These are phyloP conservation scores for Pseudozyma hubeiensis DNA, from an alignment of 1,284 basidiomycete species.

Conservation along the genomic window DNA sequence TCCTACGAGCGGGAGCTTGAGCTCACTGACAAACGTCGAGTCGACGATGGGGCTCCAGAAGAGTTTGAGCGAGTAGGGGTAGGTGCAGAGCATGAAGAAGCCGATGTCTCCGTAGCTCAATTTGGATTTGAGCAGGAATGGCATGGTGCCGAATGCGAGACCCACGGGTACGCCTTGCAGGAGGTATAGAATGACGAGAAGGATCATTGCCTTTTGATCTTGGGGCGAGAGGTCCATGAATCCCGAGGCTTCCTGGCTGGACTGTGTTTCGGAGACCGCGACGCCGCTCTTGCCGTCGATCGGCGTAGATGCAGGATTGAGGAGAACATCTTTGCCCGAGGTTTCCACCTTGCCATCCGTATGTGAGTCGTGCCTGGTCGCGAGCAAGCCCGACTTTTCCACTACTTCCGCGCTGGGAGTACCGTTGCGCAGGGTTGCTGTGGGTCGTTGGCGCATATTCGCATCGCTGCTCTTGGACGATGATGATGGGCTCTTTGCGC, in stretches of 20 bases:
- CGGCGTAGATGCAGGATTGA: slow-evolving; percentile 14
- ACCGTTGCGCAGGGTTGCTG: slow-evolving; percentile 25
- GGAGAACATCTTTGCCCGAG: slow-evolving; percentile 6
- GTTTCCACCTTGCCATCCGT: not conserved
- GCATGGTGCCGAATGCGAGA: slow-evolving; percentile 82
- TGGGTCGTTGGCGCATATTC: slow-evolving; percentile 27
- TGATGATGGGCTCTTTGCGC: slow-evolving; percentile 13
- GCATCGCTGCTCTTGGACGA: slow-evolving; percentile 8
- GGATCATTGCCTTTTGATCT: slow-evolving; percentile 75
- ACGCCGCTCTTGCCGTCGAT: slow-evolving; percentile 26
- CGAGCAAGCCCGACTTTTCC: slow-evolving; percentile 34
- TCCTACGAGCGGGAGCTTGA: slow-evolving; percentile 42
- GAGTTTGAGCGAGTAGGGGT: slow-evolving; percentile 97
- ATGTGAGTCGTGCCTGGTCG: slow-evolving; percentile 9
- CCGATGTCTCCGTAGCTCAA: slow-evolving; percentile 96
- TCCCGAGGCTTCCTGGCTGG: slow-evolving; percentile 35
- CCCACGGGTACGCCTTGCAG: slow-evolving; percentile 96
- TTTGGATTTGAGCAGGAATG: slow-evolving; percentile 93
- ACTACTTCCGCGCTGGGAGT: slow-evolving; percentile 28
- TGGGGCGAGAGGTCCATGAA: slow-evolving; percentile 50
- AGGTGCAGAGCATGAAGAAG: slow-evolving; percentile 90
- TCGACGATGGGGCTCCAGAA: slow-evolving; percentile 99
- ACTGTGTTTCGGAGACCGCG: slow-evolving; percentile 18
- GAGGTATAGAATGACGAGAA: slow-evolving; percentile 88
- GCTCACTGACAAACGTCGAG: slow-evolving; percentile 81